Base-by-base conservation (phyloP, 495 filamentous ascomycete genomes). In the Acidiella bohemica region DNA sequence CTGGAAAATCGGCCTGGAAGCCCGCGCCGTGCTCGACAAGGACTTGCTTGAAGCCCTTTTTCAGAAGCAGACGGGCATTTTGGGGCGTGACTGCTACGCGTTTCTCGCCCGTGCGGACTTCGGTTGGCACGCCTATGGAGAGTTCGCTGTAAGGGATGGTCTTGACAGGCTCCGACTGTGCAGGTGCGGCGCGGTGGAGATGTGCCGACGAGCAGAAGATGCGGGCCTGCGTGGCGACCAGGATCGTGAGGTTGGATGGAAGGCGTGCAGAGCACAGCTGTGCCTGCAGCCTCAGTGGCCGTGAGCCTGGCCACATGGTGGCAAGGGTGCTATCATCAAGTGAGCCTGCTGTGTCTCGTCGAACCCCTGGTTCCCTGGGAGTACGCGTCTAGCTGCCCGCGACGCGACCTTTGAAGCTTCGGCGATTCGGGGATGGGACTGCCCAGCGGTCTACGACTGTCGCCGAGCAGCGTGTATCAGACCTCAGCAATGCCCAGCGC, bases 11-110 rank as follows among this genome's bases (percentile, higher is more conserved):
- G 17, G 82, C 80, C 42, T 73, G 65, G 30, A 70, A 65, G n/a
- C 82, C 82, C 10, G 81, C 82, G 11, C 78, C 80, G 14, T 70
- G 72, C 53, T 88, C 79, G 11, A 88, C 68, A 4, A 88, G 55
- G 9, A 88, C 73, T 29, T 73, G 73, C 25, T 65, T 64, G 54
- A 82, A 83, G 25, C 82, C 82, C 54, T 86, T 88, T 61, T 86
- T 85, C 43, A 80, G 67, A 3, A 88, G 59, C 18, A 85, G 59
- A 1, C 72, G 67, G 14, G 82, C 80, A 66, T 86, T 88, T 45
- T 80, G 76, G 5, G 82, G 82, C 1, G 80, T 84, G 22, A 88
- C 66, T 12, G 82, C 81, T 14, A 88, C 82, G 19, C 81, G 80
- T 17, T 76, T 75, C 60, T 88, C 82, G 41, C 78, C 71, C 9